A percentile compares a stretch with the other conserved stretches of the same genome.
Evolutionary conservation across 2,329 filamentous ascomycete genomes (phyloP).

Genomic region (Fusarium fracticaudum): DNA sequence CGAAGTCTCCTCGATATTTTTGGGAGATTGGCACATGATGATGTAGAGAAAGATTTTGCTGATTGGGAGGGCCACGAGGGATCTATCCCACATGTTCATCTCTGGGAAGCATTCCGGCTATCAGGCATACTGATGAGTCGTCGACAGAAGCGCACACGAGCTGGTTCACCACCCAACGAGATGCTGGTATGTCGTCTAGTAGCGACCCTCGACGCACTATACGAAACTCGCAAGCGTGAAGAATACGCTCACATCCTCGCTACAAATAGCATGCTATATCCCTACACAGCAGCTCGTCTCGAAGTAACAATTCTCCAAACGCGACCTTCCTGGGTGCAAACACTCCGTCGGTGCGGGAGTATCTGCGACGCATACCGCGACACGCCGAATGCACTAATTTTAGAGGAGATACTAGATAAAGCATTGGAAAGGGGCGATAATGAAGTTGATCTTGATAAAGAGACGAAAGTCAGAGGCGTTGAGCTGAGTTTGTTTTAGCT

Average conservation of each 20-base stretch:
- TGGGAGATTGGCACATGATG: slow-evolving; percentile 17
- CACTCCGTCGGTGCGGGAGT: neutral
- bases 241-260: slow-evolving; percentile 34
- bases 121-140: slow-evolving; percentile 39
- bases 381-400: slow-evolving; percentile 8
- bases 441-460: slow-evolving; percentile 21
- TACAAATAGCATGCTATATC: slow-evolving; percentile 42
- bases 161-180: neutral
- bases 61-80: slow-evolving; percentile 42
- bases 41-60: slow-evolving; percentile 29
- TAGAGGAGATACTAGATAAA: slow-evolving; percentile 28
- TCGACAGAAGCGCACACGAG: neutral
- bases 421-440: slow-evolving; percentile 23
- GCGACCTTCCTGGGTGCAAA: slow-evolving; percentile 29
- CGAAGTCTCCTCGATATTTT: slow-evolving; percentile 43
- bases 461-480: slow-evolving; percentile 11
- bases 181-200: slow-evolving; percentile 38
- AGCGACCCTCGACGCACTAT: slow-evolving; percentile 39
- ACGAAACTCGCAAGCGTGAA: slow-evolving; percentile 10
- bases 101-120: slow-evolving; percentile 44
- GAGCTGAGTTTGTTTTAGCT: slow-evolving; percentile 30
- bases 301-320: slow-evolving; percentile 34
- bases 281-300: slow-evolving; percentile 38
- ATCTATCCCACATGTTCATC: slow-evolving; percentile 40
- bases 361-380: slow-evolving; percentile 24